Base-by-base conservation (phyloP, 257 asterid genomes). In the Fraxinus americana region DNA sequence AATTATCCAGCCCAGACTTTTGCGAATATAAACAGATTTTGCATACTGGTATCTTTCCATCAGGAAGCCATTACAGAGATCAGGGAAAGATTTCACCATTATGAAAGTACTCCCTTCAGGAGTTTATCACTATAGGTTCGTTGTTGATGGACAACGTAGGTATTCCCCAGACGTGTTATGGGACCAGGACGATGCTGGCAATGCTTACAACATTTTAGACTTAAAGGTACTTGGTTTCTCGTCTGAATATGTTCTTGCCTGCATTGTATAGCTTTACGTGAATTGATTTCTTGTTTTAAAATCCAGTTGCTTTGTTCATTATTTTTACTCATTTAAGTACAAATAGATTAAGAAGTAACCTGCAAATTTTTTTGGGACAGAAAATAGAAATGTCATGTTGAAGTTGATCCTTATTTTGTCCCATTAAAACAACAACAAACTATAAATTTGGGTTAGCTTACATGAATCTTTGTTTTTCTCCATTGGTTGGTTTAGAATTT, bases 101-200 rank as follows among this genome's bases (percentile, higher is more conserved):
- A 88, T 96, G 97, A 96, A 92, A 85, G 97, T 96, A 70, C 97
- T 96, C 75, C 95, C 97, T 77, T 92, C 97, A 1, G 99, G 99
- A 71, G 93, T 96, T 81, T 96, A 92, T 82, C 97, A 89, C 71
- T 96, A 92, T 72, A 89, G 99, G 85, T 96, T 96, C 81, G 75
- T 90, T 70, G 97, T 96, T 66, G 99, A 96, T 87, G 99, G 97
- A 50, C 94, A 92, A 57, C 88, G 91, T 93, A 91, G 94, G 86
- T 87, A 91, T 83, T 85, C 94, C 74, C 94, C 97, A n/a, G 97
- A 93, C 79, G 85, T 81, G 82, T 93, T 96, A 10, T 91, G 94
- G 88, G 90, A 86, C 57, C 92, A 87, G 81, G 97, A 96, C 77
- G 98, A 92, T 80, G 84, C 95, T 3, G 99, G 99, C 80, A 90